Percentiles rank a stretch among this genome's conserved stretches.
Conservation (phyloP, 805 yeast species). For the Wickerhamiella galacta region DNA sequence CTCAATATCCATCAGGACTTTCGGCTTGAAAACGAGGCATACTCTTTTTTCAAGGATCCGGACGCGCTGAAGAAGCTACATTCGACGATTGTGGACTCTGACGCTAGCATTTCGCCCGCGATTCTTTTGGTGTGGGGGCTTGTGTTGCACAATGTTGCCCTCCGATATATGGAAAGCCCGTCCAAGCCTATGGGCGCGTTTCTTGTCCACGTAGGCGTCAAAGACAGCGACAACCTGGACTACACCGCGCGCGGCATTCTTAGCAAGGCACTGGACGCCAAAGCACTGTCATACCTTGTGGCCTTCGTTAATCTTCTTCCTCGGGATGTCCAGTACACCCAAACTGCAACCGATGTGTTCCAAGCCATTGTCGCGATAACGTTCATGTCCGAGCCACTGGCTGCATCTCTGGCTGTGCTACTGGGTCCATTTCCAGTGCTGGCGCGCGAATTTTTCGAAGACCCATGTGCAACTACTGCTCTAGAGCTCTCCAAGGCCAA, state of each 20-base stretch:
- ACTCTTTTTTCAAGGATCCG: slow-evolving; percentile 10
- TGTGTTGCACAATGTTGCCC: slow-evolving; percentile 14
- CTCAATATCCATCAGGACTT: slow-evolving; percentile 18
- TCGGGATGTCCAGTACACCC: slow-evolving; percentile 8
- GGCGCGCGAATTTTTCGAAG: slow-evolving; percentile 31
- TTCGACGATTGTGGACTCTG: slow-evolving; percentile 3
- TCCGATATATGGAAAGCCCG: slow-evolving; percentile 11
- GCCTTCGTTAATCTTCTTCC: slow-evolving; percentile 4
- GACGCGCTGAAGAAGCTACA: slow-evolving; percentile 13
- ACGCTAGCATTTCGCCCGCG: neutral
- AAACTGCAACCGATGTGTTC: slow-evolving; percentile 15
- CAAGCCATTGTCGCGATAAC: slow-evolving; percentile 32
- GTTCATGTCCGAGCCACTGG: slow-evolving; percentile 29
- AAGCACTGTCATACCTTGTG: slow-evolving; percentile 7
- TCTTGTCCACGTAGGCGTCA: slow-evolving; percentile 1
- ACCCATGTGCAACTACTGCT: slow-evolving; percentile 28
- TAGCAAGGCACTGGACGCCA: slow-evolving; percentile 3
- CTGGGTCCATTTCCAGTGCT: slow-evolving; percentile 30
- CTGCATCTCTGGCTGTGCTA: slow-evolving; percentile 28
- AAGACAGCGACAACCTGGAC: slow-evolving; percentile 4
- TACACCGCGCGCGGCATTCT: slow-evolving; percentile 3
- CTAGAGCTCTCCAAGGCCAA: slow-evolving; percentile 49
- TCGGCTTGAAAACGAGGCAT: slow-evolving; percentile 2
- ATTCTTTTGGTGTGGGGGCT: slow-evolving; percentile 19
- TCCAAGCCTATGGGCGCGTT: neutral